These are phyloP conservation scores for Marasmius sp. DNA, from an alignment of 1,284 basidiomycete species.

Conservation along the genomic window DNA sequence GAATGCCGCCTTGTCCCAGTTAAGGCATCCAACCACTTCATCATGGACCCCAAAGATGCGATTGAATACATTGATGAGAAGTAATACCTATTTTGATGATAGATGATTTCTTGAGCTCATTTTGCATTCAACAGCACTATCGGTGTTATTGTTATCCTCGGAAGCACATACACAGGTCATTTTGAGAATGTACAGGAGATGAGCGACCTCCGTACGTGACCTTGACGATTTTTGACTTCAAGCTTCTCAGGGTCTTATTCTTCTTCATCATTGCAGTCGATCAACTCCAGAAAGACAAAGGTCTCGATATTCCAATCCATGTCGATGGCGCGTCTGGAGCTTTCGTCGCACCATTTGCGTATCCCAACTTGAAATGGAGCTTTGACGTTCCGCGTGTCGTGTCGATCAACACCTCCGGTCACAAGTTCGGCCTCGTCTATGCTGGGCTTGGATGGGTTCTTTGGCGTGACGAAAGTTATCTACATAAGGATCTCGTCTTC, in stretches of 20 bases:
- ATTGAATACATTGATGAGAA: slow-evolving; percentile 73
- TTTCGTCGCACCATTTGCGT: slow-evolving; percentile 65
- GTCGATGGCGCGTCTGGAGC: slow-evolving; percentile 59
- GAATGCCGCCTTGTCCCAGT: slow-evolving; percentile 60
- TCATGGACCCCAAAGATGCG: slow-evolving; percentile 65
- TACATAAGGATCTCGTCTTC: slow-evolving; percentile 69
- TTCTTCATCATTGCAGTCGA: slow-evolving; percentile 38
- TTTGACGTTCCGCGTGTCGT: slow-evolving; percentile 66
- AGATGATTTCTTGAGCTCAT: not conserved
- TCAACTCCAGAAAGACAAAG: slow-evolving; percentile 61
- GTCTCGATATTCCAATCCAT: slow-evolving; percentile 63
- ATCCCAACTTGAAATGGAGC: slow-evolving; percentile 66
- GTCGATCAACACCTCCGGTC: slow-evolving; percentile 65
- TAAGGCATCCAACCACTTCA: slow-evolving; percentile 51
- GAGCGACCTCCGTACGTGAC: slow-evolving; percentile 45
- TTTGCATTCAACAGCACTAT: slow-evolving; percentile 36
- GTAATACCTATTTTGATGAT: not conserved
- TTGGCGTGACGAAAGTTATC: slow-evolving; percentile 53
- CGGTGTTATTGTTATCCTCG: slow-evolving; percentile 60
- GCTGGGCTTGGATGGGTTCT: slow-evolving; percentile 71
- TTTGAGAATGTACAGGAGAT: slow-evolving; percentile 72
- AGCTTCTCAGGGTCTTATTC: not conserved
- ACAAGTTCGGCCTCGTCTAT: slow-evolving; percentile 71
- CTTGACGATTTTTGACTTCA: not conserved
- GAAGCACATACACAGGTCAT: slow-evolving; percentile 71